phyloP scores from a whole-genome alignment of 2,329 filamentous ascomycete species.

The Apiospora kogelbergensis region DNA sequence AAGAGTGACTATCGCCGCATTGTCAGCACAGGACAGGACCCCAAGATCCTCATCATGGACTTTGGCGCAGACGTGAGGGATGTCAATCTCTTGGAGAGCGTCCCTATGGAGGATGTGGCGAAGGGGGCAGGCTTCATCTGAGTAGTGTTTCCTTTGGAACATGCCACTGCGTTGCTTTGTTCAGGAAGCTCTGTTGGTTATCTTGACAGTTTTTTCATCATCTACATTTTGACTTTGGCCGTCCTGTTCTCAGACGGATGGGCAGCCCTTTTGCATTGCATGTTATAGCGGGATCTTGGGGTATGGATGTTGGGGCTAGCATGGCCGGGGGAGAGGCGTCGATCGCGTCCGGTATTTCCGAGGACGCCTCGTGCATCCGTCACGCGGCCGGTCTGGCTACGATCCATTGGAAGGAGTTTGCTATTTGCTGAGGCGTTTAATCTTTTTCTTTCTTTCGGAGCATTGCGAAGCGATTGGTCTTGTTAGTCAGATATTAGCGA shows the following conservation, averaged over 20 bases:
- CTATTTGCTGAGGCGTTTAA: not conserved
- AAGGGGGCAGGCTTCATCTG: conserved; percentile 36
- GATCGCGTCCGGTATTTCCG: not conserved
- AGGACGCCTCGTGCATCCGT: not conserved
- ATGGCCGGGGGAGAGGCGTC: not conserved
- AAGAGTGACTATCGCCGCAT: conserved; percentile 95
- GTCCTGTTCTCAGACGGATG: not conserved
- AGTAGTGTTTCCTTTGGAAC: not conserved
- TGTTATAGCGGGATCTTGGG: not conserved
- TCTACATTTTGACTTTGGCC: not conserved
- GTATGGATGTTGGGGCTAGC: not conserved
- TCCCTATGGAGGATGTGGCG: conserved; percentile 28
- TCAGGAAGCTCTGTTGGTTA: not conserved
- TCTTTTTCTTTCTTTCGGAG: not conserved
- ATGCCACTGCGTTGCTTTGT: not conserved
- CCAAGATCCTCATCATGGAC: conserved; percentile 89
- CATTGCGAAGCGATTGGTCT: not conserved
- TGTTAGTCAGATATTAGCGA: not conserved
- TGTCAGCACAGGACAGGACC: conserved; percentile 91
- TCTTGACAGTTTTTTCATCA: not conserved
- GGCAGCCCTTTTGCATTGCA: not conserved
- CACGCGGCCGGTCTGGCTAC: not conserved
- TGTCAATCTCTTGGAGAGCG: conserved; percentile 58
- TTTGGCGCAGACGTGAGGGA: conserved; percentile 68
- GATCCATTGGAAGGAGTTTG: not conserved